Conservation (phyloP, 495 filamentous ascomycete genomes). For the Jackrogersella minutella region DNA sequence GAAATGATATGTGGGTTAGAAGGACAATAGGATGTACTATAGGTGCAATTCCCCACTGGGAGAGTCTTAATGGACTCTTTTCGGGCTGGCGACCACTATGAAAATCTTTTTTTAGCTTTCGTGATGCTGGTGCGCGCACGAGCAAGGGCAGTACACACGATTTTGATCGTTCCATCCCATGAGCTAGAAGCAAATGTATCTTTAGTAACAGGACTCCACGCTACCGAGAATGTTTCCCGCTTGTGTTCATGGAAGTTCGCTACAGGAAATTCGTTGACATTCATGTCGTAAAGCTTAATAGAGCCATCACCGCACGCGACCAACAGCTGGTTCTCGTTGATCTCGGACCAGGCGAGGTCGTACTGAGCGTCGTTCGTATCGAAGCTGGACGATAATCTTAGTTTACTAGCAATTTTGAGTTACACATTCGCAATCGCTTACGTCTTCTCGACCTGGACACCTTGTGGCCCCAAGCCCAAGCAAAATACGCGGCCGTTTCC, state of each 20-base stretch:
- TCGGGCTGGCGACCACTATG: constrained; percentile 77
- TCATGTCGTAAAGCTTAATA: constrained; percentile 91
- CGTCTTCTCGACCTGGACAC: constrained; percentile 84
- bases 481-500: constrained; percentile 92
- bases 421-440: constrained; percentile 36
- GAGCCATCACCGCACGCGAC: constrained; percentile 89
- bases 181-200: constrained; percentile 85
- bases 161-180: constrained; percentile 94
- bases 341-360: constrained; percentile 91
- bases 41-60: constrained; percentile 90
- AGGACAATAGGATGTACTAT: constrained; percentile 82
- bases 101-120: constrained; percentile 14
- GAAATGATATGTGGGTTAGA: constrained; percentile 80
- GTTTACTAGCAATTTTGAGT: not conserved
- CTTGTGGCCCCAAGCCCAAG: constrained; percentile 78
- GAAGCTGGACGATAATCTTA: constrained; percentile 61
- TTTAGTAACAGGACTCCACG: constrained; percentile 93
- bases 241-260: constrained; percentile 90
- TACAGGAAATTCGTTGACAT: constrained; percentile 79
- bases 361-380: constrained; percentile 97
- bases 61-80: constrained; percentile 78
- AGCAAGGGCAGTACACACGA: constrained; percentile 57
- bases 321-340: constrained; percentile 91
- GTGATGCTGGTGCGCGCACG: not conserved
- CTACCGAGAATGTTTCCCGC: constrained; percentile 87